Conservation (phyloP, 805 yeast genomes). For the Sporopachydermia lactativora region DNA sequence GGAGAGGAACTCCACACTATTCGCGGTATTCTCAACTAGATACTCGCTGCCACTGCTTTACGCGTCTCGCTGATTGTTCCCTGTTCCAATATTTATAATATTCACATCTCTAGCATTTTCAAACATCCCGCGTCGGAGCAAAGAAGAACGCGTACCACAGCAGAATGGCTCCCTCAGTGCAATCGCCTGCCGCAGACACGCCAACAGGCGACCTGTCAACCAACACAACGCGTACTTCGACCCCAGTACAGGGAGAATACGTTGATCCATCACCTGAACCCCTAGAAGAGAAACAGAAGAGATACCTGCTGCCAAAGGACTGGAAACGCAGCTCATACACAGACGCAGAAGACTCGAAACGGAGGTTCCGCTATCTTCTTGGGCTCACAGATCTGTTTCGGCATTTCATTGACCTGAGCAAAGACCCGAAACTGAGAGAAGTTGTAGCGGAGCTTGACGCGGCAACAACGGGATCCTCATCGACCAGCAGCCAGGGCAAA, state of each 20-base stretch:
- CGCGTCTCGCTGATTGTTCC: too few relatives aligned
- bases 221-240: not conserved
- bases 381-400: constrained; percentile 53
- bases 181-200: not conserved
- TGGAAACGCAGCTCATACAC: constrained; percentile 35
- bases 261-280: not conserved
- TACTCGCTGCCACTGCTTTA: too few relatives aligned
- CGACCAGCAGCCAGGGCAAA: constrained; percentile 2
- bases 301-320: constrained; percentile 31
- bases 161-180: not conserved
- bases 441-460: constrained; percentile 31
- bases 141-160: too few relatives aligned
- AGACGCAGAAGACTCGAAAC: constrained; percentile 38
- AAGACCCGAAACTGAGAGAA: constrained; percentile 40
- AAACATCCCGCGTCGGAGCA: too few relatives aligned
- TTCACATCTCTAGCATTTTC: too few relatives aligned
- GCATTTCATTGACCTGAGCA: constrained; percentile 50
- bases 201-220: not conserved
- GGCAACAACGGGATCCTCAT: constrained; percentile 11
- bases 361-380: constrained; percentile 51
- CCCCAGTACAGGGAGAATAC: not conserved
- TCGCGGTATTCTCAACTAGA: too few relatives aligned
- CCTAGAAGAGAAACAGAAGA: constrained; percentile 17
- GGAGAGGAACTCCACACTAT: too few relatives aligned
- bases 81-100: too few relatives aligned